Percentiles rank a stretch among this genome's conserved stretches.
Conservation (phyloP, 306 rosid species). For the Quercus bicolor region DNA sequence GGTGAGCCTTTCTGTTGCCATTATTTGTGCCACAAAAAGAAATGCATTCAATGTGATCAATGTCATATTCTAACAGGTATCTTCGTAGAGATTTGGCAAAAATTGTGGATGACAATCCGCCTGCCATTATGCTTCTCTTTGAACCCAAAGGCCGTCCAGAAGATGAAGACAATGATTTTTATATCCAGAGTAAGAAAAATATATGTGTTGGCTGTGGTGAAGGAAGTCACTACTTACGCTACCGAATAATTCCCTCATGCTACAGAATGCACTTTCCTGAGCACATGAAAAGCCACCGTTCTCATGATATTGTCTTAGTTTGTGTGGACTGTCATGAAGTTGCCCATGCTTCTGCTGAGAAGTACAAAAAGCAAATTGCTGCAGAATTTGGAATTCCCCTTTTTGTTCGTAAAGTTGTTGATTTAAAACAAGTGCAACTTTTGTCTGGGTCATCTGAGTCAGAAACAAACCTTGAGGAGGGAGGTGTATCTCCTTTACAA, state of each 20-base stretch:
- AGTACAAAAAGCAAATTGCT: slow-evolving; percentile 75
- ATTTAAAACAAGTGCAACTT: slow-evolving; percentile 38
- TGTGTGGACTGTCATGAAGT: slow-evolving; percentile 98
- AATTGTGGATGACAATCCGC: slow-evolving; percentile 75
- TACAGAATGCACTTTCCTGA: slow-evolving; percentile 95
- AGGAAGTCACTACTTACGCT: slow-evolving; percentile 86
- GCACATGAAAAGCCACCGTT: slow-evolving; percentile 94
- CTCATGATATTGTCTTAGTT: slow-evolving; percentile 93
- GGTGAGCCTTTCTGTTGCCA: slow-evolving; percentile 34
- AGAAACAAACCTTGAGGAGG: slow-evolving; percentile 37
- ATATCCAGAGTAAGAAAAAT: slow-evolving; percentile 88
- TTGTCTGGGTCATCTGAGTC: slow-evolving; percentile 26
- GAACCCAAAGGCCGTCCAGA: slow-evolving; percentile 99
- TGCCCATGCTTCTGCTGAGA: slow-evolving; percentile 97
- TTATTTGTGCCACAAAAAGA: background rate
- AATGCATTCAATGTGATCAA: slow-evolving; percentile 21
- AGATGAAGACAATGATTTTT: slow-evolving; percentile 93
- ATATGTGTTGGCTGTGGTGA: slow-evolving; percentile 98
- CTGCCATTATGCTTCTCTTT: slow-evolving; percentile 90
- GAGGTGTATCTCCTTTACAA: slow-evolving; percentile 92
- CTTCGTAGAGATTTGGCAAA: slow-evolving; percentile 73
- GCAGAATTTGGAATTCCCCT: slow-evolving; percentile 91
- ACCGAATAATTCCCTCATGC: slow-evolving; percentile 94
- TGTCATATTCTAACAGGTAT: slow-evolving; percentile 55
- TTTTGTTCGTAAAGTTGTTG: slow-evolving; percentile 67